These are phyloP conservation scores for Zygnema circumcarinatum DNA, from an alignment of 139 green algal species.

Conservation along the genomic window DNA sequence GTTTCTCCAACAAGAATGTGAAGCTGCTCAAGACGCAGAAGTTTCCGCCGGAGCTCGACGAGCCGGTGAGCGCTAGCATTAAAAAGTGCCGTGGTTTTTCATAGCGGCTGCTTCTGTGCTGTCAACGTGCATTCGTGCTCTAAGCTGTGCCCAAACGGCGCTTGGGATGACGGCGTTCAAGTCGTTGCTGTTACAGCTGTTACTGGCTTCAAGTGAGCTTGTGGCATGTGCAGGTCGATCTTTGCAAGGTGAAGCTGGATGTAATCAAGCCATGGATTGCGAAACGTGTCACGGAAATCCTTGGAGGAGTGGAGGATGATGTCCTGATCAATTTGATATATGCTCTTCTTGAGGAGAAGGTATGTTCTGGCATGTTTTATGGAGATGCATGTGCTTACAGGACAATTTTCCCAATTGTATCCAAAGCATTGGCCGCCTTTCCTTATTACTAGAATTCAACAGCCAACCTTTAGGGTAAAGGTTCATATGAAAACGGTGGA, in stretches of 20 bases:
- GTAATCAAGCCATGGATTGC: constrained; percentile 93
- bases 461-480: too few species aligned
- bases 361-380: constrained; percentile 17
- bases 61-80: constrained; percentile 35
- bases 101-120: too few species aligned
- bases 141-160: too few species aligned
- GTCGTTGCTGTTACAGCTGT: too few species aligned
- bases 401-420: too few species aligned
- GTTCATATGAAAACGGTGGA: too few species aligned
- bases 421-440: too few species aligned
- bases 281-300: constrained; percentile 89
- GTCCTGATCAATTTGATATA: constrained; percentile 93
- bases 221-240: constrained; percentile 73
- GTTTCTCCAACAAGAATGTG: constrained; percentile 56
- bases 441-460: too few species aligned
- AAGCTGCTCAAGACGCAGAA: constrained; percentile 60
- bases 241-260: constrained; percentile 83
- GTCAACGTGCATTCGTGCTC: too few species aligned
- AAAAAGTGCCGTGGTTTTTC: not conserved
- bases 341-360: constrained; percentile 77
- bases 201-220: too few species aligned
- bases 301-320: constrained; percentile 90
- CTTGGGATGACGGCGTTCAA: too few species aligned
- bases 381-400: not conserved
- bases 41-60: constrained; percentile 51